These are phyloP conservation scores for Neurospora sp. DNA, from an alignment of 495 filamentous ascomycete genomes.

Conservation along the genomic window DNA sequence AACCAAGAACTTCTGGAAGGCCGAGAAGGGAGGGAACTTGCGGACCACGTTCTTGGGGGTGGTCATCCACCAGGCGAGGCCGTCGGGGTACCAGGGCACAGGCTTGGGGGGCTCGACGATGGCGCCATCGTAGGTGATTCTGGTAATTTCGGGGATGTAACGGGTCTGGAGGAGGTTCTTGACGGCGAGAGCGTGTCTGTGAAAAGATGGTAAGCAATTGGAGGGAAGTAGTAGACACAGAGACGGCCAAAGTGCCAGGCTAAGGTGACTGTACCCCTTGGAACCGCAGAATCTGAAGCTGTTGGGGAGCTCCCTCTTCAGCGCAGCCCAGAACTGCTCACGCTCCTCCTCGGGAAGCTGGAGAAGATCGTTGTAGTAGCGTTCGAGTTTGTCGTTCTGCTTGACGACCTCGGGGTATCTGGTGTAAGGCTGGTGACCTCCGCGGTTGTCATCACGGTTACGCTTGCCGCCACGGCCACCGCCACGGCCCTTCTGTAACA, in stretches of 20 bases:
- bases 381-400: constrained; percentile 67
- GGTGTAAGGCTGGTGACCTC: constrained; percentile 25
- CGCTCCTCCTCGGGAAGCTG: constrained; percentile 64
- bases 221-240: neutral
- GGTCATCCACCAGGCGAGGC: constrained; percentile 91
- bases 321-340: constrained; percentile 67
- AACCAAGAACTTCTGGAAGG: constrained; percentile 96
- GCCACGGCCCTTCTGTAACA: constrained; percentile 6
- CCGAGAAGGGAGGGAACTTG: constrained; percentile 81
- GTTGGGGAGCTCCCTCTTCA: constrained; percentile 79
- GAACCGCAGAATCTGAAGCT: constrained; percentile 95
- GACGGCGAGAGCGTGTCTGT: constrained; percentile 72
- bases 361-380: constrained; percentile 69
- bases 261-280: constrained; percentile 49
- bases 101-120: constrained; percentile 68
- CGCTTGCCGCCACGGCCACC: constrained; percentile 7
- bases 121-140: constrained; percentile 68
- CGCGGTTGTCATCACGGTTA: neutral
- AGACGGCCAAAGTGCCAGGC: neutral
- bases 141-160: constrained; percentile 80
- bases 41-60: constrained; percentile 89
- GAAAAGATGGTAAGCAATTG: constrained; percentile 16
- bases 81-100: constrained; percentile 85
- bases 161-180: constrained; percentile 73
- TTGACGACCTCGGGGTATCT: constrained; percentile 52